These are phyloP conservation scores for Thelonectria discophora DNA, from an alignment of 2,329 filamentous ascomycete species.

Conservation along the genomic window DNA sequence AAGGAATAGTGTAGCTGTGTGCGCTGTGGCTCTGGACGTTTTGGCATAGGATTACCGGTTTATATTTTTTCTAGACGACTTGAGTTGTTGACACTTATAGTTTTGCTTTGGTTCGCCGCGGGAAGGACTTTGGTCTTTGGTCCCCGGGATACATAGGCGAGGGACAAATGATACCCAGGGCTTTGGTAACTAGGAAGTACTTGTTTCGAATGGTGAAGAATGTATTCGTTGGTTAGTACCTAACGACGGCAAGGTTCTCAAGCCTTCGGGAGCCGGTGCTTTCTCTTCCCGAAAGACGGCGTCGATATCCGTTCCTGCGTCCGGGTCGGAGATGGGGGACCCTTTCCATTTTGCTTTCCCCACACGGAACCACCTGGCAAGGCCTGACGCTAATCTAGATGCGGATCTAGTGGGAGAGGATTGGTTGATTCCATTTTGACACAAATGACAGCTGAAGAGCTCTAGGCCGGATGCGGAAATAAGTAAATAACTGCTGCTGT, in stretches of 20 bases:
- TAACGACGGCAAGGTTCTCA: too few relatives aligned
- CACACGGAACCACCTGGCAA: too few relatives aligned
- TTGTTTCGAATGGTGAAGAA: not conserved
- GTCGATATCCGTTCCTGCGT: too few relatives aligned
- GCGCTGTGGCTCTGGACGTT: constrained; percentile 23
- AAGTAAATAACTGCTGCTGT: constrained; percentile 39
- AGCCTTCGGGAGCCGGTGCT: too few relatives aligned
- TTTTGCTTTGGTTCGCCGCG: constrained; percentile 19
- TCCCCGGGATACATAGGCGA: constrained; percentile 31
- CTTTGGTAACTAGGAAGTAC: constrained; percentile 30
- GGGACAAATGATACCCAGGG: constrained; percentile 43
- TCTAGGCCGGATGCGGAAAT: constrained; percentile 32
- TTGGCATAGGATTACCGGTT: constrained; percentile 19
- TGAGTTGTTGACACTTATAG: constrained; percentile 20
- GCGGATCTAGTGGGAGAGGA: too few relatives aligned
- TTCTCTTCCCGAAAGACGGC: too few relatives aligned
- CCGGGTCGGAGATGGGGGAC: too few relatives aligned
- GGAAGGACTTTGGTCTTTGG: constrained; percentile 26
- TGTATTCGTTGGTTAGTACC: too few relatives aligned
- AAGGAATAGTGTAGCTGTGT: constrained; percentile 18
- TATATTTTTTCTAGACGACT: constrained; percentile 31
- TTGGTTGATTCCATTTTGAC: too few relatives aligned
- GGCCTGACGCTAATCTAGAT: too few relatives aligned
- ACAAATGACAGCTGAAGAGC: too few relatives aligned
- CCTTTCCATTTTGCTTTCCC: too few relatives aligned